Conservation (phyloP, 1,284 basidiomycete genomes). For the Agroathelia rolfsii region DNA sequence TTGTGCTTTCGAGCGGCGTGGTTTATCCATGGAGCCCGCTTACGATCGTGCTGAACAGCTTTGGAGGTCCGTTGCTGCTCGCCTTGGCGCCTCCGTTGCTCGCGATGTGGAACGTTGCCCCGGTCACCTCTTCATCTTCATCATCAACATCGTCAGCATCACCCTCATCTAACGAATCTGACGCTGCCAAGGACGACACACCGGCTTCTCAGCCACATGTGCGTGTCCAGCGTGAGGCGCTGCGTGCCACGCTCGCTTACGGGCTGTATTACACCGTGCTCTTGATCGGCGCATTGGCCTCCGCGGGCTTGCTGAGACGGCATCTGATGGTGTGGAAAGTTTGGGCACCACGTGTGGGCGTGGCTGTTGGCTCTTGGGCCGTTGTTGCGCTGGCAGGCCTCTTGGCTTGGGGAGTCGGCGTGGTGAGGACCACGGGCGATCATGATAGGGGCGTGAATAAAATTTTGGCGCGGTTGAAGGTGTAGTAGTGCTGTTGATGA, state of each 20-base stretch:
- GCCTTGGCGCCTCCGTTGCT: conserved; percentile 63
- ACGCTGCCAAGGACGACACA: conserved; percentile 6
- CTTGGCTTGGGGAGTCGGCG: no score
- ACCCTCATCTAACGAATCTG: no score
- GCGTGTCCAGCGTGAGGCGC: conserved; percentile 26
- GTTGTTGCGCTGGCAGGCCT: no score
- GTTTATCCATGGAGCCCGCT: conserved; percentile 70
- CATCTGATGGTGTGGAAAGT: conserved; percentile 99
- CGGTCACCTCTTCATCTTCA: conserved; percentile 13
- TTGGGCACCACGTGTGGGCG: conserved; percentile 92
- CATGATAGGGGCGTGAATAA: no score
- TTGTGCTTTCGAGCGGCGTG: conserved; percentile 61
- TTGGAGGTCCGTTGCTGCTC: conserved; percentile 63
- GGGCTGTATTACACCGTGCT: conserved; percentile 59
- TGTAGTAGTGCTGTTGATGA: no score
- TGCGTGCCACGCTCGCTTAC: conserved; percentile 50
- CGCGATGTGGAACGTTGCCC: conserved; percentile 85
- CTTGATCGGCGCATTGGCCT: conserved; percentile 61
- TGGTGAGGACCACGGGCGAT: no score
- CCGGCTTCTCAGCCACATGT: conserved; percentile 16
- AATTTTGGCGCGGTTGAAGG: no score
- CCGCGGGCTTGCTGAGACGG: conserved; percentile 70
- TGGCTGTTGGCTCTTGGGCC: no score
- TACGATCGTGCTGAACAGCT: conserved; percentile 75
- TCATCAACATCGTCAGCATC: no score